Evolutionary conservation across 83 land plant species (phyloP), one percentile per base, ranked within the genome.

Genomic region (Diphasiastrum complanatum): DNA sequence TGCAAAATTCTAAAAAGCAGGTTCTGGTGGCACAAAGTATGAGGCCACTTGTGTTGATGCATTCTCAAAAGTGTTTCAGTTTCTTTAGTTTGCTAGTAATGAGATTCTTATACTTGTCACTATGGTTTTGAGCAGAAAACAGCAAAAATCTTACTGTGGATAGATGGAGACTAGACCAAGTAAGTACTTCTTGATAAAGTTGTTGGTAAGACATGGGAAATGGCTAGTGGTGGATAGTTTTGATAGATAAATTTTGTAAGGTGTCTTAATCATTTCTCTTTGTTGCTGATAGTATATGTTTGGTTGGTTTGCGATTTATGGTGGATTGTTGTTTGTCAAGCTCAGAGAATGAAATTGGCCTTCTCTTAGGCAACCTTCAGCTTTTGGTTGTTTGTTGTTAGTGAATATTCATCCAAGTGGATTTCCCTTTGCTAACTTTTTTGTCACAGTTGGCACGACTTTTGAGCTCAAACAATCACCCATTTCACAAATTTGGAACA

Each of bases 401-500:
- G 30, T 47, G 43, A 28, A 34, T 34, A 27, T 10, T 62, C 32
- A 28, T 62, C 33, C 45, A n/a, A 22, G 22, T 46, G 35, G 48
- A 37, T 36, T 30, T 20, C 1, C 40, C 4, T 59, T 20, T 27
- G 29, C 20, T 57, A 25, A 45, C 53, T 66, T 20, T 68, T 47
- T 60, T 33, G 33, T 2, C 45, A 26, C 85, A 92, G 97, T 81
- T 92, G 33, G 73, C 83, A 19, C 85, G 77, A 47, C 87, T 85
- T 72, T 25, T 81, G 11, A 70, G 76, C 55, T 60, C 73, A 27
- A 75, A 77, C 43, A 55, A 60, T 46, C 98, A 92, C 67, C 98
- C 98, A 22, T 92, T 70, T 62, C 85, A 85, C 64, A 92, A 92
- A 61, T 92, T 92, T 68, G 76, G 96, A 66, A 83, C 98, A 72